Base-by-base conservation (phyloP, 106 monocot species). In the Phalaenopsis aphrodite region DNA sequence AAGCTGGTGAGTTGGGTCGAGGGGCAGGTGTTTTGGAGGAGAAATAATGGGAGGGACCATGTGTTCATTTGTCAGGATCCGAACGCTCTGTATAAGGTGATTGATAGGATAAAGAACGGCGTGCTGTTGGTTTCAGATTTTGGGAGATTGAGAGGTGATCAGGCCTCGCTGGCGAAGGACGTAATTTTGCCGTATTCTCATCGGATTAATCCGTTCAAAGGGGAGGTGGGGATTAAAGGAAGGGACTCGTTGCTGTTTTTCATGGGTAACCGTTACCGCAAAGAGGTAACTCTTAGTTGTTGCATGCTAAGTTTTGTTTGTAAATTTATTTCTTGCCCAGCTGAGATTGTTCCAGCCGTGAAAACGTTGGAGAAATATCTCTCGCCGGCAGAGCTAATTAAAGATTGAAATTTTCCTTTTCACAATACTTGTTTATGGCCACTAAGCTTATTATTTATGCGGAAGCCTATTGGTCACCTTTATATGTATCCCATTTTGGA, bases 241-340 rank as follows among this genome's bases (percentile, higher is more conserved):
- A 82, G 95, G 80, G 72, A 56, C 0, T 89, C 88, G 16, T 71
- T 95, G 82, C 82, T 95, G 23, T 95, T 95, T 79, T 95, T 95
- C 87, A 95, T 95, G 95, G 95, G 95, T 24, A 95, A 95, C 37
- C 85, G 95, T 7, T 95, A 84, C 56, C 87, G 92, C 38, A 95
- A 95, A 75, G 95, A 95, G 90, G 95, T 95, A 82, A 81, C 17
- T 23, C 14, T 52, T 52, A 12, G 15, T 18, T 8, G 43, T 43
- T 75, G 43, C 37, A 12, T 75, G 5, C 45, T 19, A 8, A 75
- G n/a, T 17, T 76, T 48, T 16, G 17, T 76, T 45, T 76, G 47
- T 18, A 19, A 69, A 42, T 17, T 73, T 17, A 18, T 74, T 14
- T 52, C 42, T 49, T 42, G 8, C 19, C 10, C 16, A 43, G 41